Conservation (phyloP, 73 alveolate genomes). For the Uronychia setigera region DNA sequence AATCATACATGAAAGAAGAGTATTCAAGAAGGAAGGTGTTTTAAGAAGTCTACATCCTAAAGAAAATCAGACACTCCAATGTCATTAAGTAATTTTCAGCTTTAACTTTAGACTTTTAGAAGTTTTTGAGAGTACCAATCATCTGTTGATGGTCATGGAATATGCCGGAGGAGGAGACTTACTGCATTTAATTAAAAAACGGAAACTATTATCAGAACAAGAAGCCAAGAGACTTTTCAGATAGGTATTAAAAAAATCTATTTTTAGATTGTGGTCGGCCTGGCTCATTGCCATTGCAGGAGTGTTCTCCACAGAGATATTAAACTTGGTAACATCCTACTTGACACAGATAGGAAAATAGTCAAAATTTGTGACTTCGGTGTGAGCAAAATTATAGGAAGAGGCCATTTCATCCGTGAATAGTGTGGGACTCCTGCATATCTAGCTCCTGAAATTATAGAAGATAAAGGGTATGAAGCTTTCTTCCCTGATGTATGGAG, state of each 20-base stretch:
- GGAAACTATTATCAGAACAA: slow-evolving; percentile 77
- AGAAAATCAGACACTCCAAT: slow-evolving; percentile 69
- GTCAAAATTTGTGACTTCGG: slow-evolving; percentile 94
- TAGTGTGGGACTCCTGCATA: slow-evolving; percentile 95
- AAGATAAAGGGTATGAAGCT: slow-evolving; percentile 88
- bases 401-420: slow-evolving; percentile 73
- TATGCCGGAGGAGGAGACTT: slow-evolving; percentile 93
- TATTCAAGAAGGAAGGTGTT: slow-evolving; percentile 67
- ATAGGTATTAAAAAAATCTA: slow-evolving; percentile 27
- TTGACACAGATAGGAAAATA: slow-evolving; percentile 74
- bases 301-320: slow-evolving; percentile 89
- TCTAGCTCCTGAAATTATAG: slow-evolving; percentile 92
- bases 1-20: slow-evolving; percentile 68
- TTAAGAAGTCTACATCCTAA: slow-evolving; percentile 67
- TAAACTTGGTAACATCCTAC: slow-evolving; percentile 82
- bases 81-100: slow-evolving; percentile 28
- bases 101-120: slow-evolving; percentile 70
- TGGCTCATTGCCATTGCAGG: slow-evolving; percentile 79
- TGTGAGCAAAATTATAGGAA: slow-evolving; percentile 80
- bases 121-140: slow-evolving; percentile 89
- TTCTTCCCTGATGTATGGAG: slow-evolving; percentile 92
- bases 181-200: slow-evolving; percentile 71
- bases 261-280: slow-evolving; percentile 52
- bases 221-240: slow-evolving; percentile 84
- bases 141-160: slow-evolving; percentile 90